Conservation (phyloP, 2,329 filamentous ascomycete genomes). For the Fusarium albidum region DNA sequence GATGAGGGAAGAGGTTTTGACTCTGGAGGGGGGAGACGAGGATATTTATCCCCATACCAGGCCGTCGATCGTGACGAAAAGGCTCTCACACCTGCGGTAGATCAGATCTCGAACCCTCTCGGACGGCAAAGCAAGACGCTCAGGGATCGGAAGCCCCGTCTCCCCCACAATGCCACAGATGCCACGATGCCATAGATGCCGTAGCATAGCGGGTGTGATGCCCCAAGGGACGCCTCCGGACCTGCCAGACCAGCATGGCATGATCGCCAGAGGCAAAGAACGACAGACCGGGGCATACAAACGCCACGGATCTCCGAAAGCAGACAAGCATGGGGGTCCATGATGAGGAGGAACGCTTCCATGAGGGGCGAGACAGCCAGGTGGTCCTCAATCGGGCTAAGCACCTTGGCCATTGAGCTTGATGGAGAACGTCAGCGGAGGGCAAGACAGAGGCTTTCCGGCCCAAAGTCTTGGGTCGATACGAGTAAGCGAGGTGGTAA, state of each 20-base stretch:
- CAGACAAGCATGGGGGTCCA: constrained; percentile 1
- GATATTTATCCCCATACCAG: constrained; percentile 35
- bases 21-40: constrained; percentile 10
- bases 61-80: not conserved
- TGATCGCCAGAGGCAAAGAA: not conserved
- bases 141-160: constrained; percentile 30
- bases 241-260: constrained; percentile 1
- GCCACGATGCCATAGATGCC: constrained; percentile 18
- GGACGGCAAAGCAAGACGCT: constrained; percentile 1
- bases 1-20: constrained; percentile 18
- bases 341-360: constrained; percentile 1
- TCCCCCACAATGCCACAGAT: constrained; percentile 22
- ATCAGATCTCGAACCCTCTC: constrained; percentile 10
- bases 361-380: constrained; percentile 11
- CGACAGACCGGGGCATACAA: constrained; percentile 18
- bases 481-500: not conserved
- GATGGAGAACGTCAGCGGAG: not conserved
- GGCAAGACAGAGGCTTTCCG: not conserved
- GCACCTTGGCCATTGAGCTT: not conserved
- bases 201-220: not conserved
- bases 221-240: constrained; percentile 7
- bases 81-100: not conserved
- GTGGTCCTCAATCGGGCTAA: constrained; percentile 1
- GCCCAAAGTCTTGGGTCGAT: not conserved
- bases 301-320: constrained; percentile 27